Conservation (phyloP, 371 early-diverging fungal genomes). For the Saksenaea oblongispora region DNA sequence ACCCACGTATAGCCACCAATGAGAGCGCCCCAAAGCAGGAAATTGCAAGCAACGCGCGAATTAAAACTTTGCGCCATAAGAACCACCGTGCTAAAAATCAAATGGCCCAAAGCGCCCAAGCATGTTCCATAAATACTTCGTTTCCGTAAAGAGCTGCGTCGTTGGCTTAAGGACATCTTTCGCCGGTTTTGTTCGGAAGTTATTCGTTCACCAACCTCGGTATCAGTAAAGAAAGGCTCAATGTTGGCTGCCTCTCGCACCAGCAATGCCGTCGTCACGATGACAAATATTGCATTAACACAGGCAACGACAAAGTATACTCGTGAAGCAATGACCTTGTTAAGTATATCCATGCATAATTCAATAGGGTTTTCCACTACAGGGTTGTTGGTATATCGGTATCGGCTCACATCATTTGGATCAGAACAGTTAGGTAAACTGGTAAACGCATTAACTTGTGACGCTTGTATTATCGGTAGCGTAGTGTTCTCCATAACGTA, state of each 20-base stretch:
- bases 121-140: slow-evolving; percentile 27
- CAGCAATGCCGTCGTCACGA: slow-evolving; percentile 15
- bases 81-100: slow-evolving; percentile 27
- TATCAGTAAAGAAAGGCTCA: not conserved
- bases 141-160: slow-evolving; percentile 21
- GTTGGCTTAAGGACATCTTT: slow-evolving; percentile 6
- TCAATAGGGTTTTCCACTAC: not conserved
- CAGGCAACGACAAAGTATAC: slow-evolving; percentile 11
- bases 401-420: not conserved
- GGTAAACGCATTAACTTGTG: not conserved
- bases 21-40: slow-evolving; percentile 27
- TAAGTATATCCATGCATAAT: not conserved
- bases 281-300: slow-evolving; percentile 15
- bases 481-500: not conserved
- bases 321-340: slow-evolving; percentile 3
- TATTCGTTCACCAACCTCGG: not conserved
- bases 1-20: slow-evolving; percentile 42
- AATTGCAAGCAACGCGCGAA: slow-evolving; percentile 18
- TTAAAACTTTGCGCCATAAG: slow-evolving; percentile 21
- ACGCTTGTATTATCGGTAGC: not conserved
- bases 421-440: not conserved
- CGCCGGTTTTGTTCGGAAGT: slow-evolving; percentile 1
- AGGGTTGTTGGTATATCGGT: not conserved
- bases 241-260: not conserved
- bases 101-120: slow-evolving; percentile 37